Evolutionary conservation across 495 filamentous ascomycete genomes (phyloP), one percentile per base, ranked within the genome.

Genomic region (Astrocystis sublimbata): DNA sequence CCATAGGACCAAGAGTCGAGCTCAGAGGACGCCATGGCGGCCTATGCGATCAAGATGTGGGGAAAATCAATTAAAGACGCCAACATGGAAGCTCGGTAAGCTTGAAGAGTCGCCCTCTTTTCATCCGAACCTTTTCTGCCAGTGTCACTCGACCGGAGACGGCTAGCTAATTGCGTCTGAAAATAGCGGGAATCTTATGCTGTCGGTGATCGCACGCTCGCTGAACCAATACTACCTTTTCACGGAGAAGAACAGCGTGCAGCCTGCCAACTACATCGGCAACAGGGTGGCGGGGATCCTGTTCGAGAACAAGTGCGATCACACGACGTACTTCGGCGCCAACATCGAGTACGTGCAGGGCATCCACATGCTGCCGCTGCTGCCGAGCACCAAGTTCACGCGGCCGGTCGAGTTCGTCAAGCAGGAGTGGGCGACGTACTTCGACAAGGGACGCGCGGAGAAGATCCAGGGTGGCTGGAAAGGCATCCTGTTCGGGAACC

Each of bases 241-340:
- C 77, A 76, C 81, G 19, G 78, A 68, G 23, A 73, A 80, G 68
- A 97, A 97, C 71, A 77, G 71, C 3, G 88, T 92, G 54, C 89
- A 97, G 63, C 94, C 94, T 0, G 33, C 80, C 2, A 78, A 88
- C 23, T 97, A 96, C 62, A 84, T 90, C 31, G 82, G 77, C 8
- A 98, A 98, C 76, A 92, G 89, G 71, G 94, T 91, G 13, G 88
- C 91, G 6, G 96, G 94, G 13, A 97, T 98, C 70, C 73, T 98
- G 6, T 98, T 97, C 70, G 94, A 98, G 74, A 98, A 97, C 75
- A 98, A 98, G 74, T 83, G 93, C 45, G 91, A 98, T 71, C 94
- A 97, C 73, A 90, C 89, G 8, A 98, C 94, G 2, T 98, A 94
- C 76, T 98, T 98, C 68, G 92, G 93, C 9, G 69, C 71, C 54